Conservation (phyloP, 2,329 filamentous ascomycete species). For the Sporothrix inflata region DNA sequence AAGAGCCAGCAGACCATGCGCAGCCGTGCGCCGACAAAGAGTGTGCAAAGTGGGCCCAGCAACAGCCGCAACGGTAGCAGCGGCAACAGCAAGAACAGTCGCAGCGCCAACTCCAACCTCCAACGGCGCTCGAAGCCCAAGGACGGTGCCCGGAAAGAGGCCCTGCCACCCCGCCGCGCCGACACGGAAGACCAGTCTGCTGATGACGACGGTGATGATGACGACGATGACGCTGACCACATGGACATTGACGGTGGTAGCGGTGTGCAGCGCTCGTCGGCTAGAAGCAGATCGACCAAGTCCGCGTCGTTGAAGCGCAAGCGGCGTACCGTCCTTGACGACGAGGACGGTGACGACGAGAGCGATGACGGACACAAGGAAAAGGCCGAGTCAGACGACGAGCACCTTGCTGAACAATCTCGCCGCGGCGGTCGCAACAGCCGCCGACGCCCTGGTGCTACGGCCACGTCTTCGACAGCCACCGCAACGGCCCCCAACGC, state of each 20-base stretch:
- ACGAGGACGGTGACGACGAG: conserved; percentile 22
- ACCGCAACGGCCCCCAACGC: background rate
- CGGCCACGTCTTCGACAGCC: background rate
- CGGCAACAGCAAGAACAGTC: conserved; percentile 7
- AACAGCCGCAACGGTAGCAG: background rate
- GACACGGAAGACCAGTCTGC: conserved; percentile 3
- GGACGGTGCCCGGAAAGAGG: conserved; percentile 35
- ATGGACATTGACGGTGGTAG: conserved; percentile 26
- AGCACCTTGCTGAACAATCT: background rate
- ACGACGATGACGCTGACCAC: conserved; percentile 4
- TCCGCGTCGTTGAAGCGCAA: conserved; percentile 32
- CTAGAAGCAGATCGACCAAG: background rate
- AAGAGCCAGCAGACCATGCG: conserved; percentile 20
- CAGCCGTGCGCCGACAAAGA: conserved; percentile 25
- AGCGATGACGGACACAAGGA: conserved; percentile 1
- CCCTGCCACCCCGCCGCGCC: conserved; percentile 27
- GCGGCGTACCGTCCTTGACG: background rate
- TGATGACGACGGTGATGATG: background rate
- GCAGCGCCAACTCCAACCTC: background rate
- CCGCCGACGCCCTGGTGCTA: background rate
- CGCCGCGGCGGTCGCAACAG: background rate
- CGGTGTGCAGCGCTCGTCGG: background rate
- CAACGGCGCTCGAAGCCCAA: conserved; percentile 15
- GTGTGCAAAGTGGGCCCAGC: conserved; percentile 18
- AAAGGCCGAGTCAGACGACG: background rate